Evolutionary conservation across 306 rosid genomes (phyloP).

Genomic region (Cucurbita ficifolia): DNA sequence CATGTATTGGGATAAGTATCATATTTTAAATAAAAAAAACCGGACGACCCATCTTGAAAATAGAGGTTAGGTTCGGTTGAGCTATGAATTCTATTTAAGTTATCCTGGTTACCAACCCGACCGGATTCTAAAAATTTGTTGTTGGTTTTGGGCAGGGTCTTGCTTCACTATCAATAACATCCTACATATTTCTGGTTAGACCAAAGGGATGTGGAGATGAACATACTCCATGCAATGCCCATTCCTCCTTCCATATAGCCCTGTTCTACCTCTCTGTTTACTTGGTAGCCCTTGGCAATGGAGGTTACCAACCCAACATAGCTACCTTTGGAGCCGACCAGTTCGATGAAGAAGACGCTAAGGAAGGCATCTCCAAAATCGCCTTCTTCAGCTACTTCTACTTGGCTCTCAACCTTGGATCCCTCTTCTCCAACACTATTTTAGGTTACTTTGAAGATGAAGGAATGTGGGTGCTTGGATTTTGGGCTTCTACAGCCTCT

Average conservation of each 20-base stretch:
- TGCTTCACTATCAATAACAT: conserved; percentile 33
- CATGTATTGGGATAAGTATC: too few species aligned
- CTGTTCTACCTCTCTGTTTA: conserved; percentile 51
- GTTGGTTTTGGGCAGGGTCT: conserved; percentile 35
- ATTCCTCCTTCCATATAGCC: conserved; percentile 15
- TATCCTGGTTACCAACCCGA: accelerated
- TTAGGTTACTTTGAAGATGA: conserved; percentile 63
- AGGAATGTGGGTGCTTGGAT: conserved; percentile 58
- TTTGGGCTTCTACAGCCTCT: conserved; percentile 75
- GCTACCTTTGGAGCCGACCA: conserved; percentile 89
- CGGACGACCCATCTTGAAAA: too few species aligned
- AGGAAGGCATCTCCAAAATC: conserved; percentile 49
- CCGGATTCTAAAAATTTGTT: background rate
- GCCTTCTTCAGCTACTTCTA: conserved; percentile 75
- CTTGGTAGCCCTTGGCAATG: conserved; percentile 61
- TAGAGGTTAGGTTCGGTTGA: too few species aligned
- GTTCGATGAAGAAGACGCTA: conserved; percentile 52
- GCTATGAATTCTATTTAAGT: too few species aligned
- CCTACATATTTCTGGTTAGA: conserved; percentile 38
- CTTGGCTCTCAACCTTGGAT: conserved; percentile 64
- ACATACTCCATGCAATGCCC: conserved; percentile 33
- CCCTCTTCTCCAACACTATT: conserved; percentile 69
- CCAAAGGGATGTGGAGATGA: conserved; percentile 60
- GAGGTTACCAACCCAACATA: conserved; percentile 71
- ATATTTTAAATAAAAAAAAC: too few species aligned